A percentile compares a stretch with the other conserved stretches of the same genome.
Conservation (phyloP, 2,329 filamentous ascomycete genomes). For the Cordyceps pruinosa region DNA sequence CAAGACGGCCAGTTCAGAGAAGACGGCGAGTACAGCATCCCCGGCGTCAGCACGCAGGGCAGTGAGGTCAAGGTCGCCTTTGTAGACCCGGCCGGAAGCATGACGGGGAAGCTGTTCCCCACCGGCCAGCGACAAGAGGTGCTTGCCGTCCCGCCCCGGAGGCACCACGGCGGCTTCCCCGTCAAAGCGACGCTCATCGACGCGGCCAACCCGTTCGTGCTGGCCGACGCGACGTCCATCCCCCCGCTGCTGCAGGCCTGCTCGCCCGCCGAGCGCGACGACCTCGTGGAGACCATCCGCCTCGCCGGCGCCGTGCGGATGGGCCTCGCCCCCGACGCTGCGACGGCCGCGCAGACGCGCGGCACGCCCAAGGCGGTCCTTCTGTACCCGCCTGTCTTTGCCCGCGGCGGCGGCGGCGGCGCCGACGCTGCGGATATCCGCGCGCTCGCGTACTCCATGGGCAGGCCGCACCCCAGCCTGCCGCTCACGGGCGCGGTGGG, state of each 20-base stretch:
- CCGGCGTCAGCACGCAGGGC: slow-evolving; percentile 48
- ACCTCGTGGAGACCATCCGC: slow-evolving; percentile 22
- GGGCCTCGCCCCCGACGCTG: slow-evolving; percentile 27
- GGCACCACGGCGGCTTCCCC: slow-evolving; percentile 19
- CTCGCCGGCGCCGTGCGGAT: neutral
- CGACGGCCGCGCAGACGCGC: neutral
- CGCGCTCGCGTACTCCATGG: slow-evolving; percentile 42
- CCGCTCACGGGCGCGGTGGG: slow-evolving; percentile 46
- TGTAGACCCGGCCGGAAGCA: slow-evolving; percentile 51
- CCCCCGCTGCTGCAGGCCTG: slow-evolving; percentile 15
- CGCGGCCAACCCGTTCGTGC: slow-evolving; percentile 35
- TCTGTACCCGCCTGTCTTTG: neutral
- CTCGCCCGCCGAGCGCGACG: slow-evolving; percentile 9
- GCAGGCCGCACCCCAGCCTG: slow-evolving; percentile 43
- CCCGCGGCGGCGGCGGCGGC: neutral
- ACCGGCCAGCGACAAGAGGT: slow-evolving; percentile 44
- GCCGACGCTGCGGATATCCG: slow-evolving; percentile 16
- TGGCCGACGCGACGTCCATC: slow-evolving; percentile 39
- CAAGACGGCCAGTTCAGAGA: slow-evolving; percentile 39
- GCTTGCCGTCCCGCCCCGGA: neutral
- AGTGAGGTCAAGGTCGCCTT: slow-evolving; percentile 53
- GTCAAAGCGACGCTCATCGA: slow-evolving; percentile 29
- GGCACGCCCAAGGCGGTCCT: neutral
- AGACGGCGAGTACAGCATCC: slow-evolving; percentile 47
- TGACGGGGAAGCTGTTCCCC: slow-evolving; percentile 52